These are phyloP conservation scores for Solanum hybrid DNA, from an alignment of 305 asterid genomes.

Conservation along the genomic window DNA sequence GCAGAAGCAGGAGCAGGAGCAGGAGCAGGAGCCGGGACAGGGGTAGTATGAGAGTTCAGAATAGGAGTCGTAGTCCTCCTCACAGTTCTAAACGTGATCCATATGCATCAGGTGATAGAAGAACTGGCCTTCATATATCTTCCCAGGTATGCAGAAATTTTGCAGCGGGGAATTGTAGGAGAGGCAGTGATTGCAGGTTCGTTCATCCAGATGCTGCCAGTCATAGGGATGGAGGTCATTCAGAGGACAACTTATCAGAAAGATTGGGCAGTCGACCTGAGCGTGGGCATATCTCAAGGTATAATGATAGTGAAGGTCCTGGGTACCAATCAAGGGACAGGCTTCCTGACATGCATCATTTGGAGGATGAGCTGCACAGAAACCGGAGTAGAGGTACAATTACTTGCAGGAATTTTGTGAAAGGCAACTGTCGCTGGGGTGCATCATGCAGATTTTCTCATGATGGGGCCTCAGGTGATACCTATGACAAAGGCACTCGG, in stretches of 20 bases:
- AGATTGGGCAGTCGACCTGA: constrained; percentile 38
- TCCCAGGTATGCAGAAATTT: constrained; percentile 53
- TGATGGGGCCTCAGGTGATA: constrained; percentile 40
- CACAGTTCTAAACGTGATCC: constrained; percentile 46
- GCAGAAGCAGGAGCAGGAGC: constrained; percentile 43
- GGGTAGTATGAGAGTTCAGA: constrained; percentile 24
- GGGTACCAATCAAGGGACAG: constrained; percentile 35
- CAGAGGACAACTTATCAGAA: constrained; percentile 34
- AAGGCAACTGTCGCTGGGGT: constrained; percentile 74
- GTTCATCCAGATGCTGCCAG: constrained; percentile 36
- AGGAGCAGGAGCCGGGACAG: constrained; percentile 31
- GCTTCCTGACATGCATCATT: constrained; percentile 33
- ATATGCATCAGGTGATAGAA: constrained; percentile 48
- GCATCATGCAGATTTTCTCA: constrained; percentile 81
- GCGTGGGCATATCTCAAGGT: constrained; percentile 27
- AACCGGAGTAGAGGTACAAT: constrained; percentile 40
- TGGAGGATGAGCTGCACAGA: constrained; percentile 37
- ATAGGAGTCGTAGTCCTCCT: constrained; percentile 31
- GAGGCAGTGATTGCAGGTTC: constrained; percentile 67
- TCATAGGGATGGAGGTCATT: constrained; percentile 22
- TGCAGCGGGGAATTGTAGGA: constrained; percentile 54
- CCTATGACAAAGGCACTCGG: constrained; percentile 28
- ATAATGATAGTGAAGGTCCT: constrained; percentile 33
- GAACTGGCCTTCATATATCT: constrained; percentile 34
- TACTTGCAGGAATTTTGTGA: constrained; percentile 55